A percentile compares a stretch with the other conserved stretches of the same genome.
Conservation (phyloP, 1,139 yeast genomes). For the Sugiyamaella pinicola region DNA sequence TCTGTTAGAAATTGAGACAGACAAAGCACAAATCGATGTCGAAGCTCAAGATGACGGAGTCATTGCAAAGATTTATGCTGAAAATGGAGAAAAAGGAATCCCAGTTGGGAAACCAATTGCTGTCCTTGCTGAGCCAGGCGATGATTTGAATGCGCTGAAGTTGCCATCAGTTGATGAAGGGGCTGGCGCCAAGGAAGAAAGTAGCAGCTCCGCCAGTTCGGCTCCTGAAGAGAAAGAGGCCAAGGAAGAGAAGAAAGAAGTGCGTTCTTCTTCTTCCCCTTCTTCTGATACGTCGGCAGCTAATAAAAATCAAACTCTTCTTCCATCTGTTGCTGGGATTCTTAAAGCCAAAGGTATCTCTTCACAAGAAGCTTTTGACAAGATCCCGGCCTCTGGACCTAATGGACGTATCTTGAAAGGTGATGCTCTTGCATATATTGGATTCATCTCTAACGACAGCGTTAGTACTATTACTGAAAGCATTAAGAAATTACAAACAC, state of each 20-base stretch:
- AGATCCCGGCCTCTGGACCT: slow-evolving; percentile 86
- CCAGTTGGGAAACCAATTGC: slow-evolving; percentile 93
- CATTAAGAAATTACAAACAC: slow-evolving; percentile 59
- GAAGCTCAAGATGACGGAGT: slow-evolving; percentile 94
- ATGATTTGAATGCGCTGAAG: slow-evolving; percentile 67
- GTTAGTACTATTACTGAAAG: slow-evolving; percentile 57
- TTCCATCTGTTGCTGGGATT: slow-evolving; percentile 79
- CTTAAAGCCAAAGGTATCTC: slow-evolving; percentile 65
- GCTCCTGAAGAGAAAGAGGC: slow-evolving; percentile 15
- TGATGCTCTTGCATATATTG: slow-evolving; percentile 83
- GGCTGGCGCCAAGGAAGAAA: slow-evolving; percentile 17
- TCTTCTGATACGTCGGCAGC: slow-evolving; percentile 39
- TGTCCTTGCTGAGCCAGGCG: slow-evolving; percentile 81
- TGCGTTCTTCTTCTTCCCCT: slow-evolving; percentile 18
- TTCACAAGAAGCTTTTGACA: slow-evolving; percentile 64
- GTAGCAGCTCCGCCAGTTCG: slow-evolving; percentile 15
- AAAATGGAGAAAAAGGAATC: slow-evolving; percentile 74
- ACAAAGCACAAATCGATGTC: slow-evolving; percentile 89
- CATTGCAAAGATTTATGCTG: slow-evolving; percentile 70
- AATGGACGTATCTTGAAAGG: slow-evolving; percentile 86
- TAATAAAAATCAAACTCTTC: slow-evolving; percentile 62
- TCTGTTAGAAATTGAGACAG: slow-evolving; percentile 85
- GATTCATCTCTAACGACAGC: slow-evolving; percentile 61
- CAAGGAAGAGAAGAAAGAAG: slow-evolving; percentile 31
- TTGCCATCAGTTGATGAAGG: slow-evolving; percentile 53